Evolutionary conservation across 1,284 basidiomycete genomes (phyloP), one percentile per base, ranked within the genome.

Genomic region (Sanghuangporus weigelae): DNA sequence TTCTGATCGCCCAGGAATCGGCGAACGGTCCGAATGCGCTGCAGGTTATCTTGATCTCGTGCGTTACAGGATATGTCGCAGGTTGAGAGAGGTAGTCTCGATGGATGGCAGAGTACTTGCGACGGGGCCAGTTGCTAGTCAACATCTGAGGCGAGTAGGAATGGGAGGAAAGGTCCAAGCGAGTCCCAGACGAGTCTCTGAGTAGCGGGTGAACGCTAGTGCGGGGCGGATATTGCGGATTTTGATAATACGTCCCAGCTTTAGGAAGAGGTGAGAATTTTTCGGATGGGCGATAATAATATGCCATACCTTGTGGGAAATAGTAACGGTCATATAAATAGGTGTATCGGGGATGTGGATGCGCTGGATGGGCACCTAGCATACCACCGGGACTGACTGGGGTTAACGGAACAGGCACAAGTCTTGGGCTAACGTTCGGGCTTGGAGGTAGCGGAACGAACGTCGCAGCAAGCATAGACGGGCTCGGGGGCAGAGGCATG

Each of bases 401-500:
- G 23, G 50, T 39, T 26, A 63, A 53, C 7, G 61, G 58, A 12
- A 63, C 51, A 12, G 58, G 49, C 1, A 54, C 63, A 7, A 36
- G 26, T 23, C 58, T 48, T 16, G 65, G 65, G 36, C 65, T 66
- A 7, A 48, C 53, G 19, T 57, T 35, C 19, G 61, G 65, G 49
- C 65, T 66, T 3, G 65, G 65, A 5, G 65, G 61, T 14, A 66
- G 57, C 7, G 64, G 64, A 14, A 62, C 60, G 42, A 63, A 63
- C 11, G 51, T 46, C 36, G 61, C 65, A 21, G 60, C 19, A 14
- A 63, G 53, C 46, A 63, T 50, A 11, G 65, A 63, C 21, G 65
- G 65, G 46, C 62, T 63, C 26, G 65, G 65, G 36, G 65, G 65
- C 21, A 66, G 65, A n/a, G 65, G 65, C 10, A 66, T 26, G 39